Base-by-base conservation (phyloP, 139 green algal genomes). In the Tetradesmus lagerheimii region DNA sequence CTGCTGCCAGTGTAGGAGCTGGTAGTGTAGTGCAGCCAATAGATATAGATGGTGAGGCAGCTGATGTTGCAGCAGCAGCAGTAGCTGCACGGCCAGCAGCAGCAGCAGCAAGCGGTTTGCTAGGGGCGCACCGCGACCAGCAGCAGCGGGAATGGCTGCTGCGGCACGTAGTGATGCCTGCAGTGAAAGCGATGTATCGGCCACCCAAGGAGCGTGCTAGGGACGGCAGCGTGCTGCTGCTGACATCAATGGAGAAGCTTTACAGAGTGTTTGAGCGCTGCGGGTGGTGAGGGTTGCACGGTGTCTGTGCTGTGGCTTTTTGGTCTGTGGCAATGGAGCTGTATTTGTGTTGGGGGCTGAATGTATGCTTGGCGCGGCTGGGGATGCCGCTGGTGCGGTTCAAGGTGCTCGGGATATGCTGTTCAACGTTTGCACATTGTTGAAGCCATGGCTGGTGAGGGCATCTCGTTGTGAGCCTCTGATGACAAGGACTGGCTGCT, bases 221-320 rank as follows among this genome's bases (percentile, higher is more conserved):
- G 4, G 96, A 98, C 89, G 96, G 96, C 64, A 95, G 89, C 23
- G 91, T 97, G 14, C 83, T 98, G 45, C 94, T 99, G 92, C 89
- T 99, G 31, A 97, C 96, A 5, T 93, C 93, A 0, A 91, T 99
- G 82, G 97, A 99, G 88, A 92, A 94, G 31, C 93, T 99, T 11
- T 99, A 99, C 83, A 94, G 94, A 23, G 94, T 98, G 25, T 99
- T 99, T 94, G 97, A 99, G 93, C 90, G 97, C 18, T 99, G 97
- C 89, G 98, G 92, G 92, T 88, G 90, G 50, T 89, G 79, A 88
- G 57, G 57, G 47, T n/a, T n/a, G n/a, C n/a, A n/a, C n/a, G n/a
- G n/a, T n/a, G n/a, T n/a, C n/a, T n/a, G n/a, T n/a, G n/a, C n/a
- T n/a, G n/a, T n/a, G n/a, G n/a, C n/a, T n/a, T n/a, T n/a, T n/a